Conservation (phyloP, 192 early-diverging fungal genomes). For the Phycomyces nitens region DNA sequence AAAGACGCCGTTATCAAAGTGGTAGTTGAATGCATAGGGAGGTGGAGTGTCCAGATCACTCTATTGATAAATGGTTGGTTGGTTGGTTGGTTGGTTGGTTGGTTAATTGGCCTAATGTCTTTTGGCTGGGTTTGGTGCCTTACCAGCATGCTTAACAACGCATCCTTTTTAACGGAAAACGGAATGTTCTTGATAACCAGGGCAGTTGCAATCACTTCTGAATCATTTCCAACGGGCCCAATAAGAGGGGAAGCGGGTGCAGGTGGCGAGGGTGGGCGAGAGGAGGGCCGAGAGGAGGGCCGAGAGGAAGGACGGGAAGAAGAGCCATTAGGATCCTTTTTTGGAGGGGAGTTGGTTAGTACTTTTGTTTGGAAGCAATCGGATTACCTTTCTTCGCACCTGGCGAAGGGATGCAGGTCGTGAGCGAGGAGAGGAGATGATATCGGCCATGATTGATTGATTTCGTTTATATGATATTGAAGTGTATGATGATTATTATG, state of each 20-base stretch:
- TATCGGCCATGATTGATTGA: neutral
- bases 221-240: conserved; percentile 3
- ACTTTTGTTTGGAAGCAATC: too few relatives aligned
- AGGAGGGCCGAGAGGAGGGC: conserved; percentile 13
- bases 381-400: neutral
- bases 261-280: conserved; percentile 8
- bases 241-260: neutral
- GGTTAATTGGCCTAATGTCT: too few relatives aligned
- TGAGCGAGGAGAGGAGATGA: neutral
- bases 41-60: conserved; percentile 62
- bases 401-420: neutral
- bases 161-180: conserved; percentile 75
- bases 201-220: conserved; percentile 59
- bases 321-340: neutral
- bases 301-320: conserved; percentile 13
- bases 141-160: conserved; percentile 65
- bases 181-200: conserved; percentile 85
- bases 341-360: too few relatives aligned
- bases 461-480: too few relatives aligned
- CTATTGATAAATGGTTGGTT: conserved; percentile 5
- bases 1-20: conserved; percentile 78
- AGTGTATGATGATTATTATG: too few relatives aligned
- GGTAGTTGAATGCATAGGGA: conserved; percentile 82
- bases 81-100: neutral
- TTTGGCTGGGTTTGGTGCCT: neutral